phyloP scores from a whole-genome alignment of 768 basidiomycete species.

The Baorangia bicolor region DNA sequence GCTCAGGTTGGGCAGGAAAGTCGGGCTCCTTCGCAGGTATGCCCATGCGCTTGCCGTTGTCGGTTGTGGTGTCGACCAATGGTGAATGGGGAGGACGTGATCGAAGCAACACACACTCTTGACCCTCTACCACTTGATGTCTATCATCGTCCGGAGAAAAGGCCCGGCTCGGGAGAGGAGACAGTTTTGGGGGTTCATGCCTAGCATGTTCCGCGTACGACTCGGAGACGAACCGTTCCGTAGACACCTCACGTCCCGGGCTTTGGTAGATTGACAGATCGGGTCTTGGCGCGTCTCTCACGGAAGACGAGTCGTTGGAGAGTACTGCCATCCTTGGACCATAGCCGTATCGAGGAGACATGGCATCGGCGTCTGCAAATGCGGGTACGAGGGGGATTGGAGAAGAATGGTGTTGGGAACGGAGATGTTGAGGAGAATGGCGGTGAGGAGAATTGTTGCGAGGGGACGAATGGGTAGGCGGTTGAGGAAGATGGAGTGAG shows the following conservation, averaged over 20 bases:
- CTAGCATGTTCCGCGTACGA: conserved; percentile 5
- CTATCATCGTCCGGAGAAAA: conserved; percentile 9
- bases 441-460: conserved; percentile 19
- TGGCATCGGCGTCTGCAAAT: not conserved
- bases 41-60: not conserved
- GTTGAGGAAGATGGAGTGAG: conserved; percentile 2
- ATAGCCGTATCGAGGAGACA: conserved; percentile 20
- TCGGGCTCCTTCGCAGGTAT: not conserved
- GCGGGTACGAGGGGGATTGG: conserved; percentile 2
- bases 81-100: conserved; percentile 5
- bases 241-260: conserved; percentile 12
- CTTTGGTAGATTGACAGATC: conserved; percentile 14
- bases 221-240: conserved; percentile 15
- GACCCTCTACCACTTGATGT: conserved; percentile 3
- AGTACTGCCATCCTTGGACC: conserved; percentile 30
- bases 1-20: conserved; percentile 8
- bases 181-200: conserved; percentile 11
- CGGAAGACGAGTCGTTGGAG: conserved; percentile 13
- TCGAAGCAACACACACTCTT: conserved; percentile 2
- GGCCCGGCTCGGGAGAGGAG: conserved; percentile 2
- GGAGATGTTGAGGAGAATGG: conserved; percentile 19
- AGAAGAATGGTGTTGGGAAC: conserved; percentile 13
- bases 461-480: conserved; percentile 7
- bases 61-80: not conserved
- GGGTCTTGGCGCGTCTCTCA: conserved; percentile 10